A percentile compares a stretch with the other conserved stretches of the same genome.
Evolutionary conservation across 2,329 filamentous ascomycete species (phyloP).

Genomic region (Cytospora paraplurivora): DNA sequence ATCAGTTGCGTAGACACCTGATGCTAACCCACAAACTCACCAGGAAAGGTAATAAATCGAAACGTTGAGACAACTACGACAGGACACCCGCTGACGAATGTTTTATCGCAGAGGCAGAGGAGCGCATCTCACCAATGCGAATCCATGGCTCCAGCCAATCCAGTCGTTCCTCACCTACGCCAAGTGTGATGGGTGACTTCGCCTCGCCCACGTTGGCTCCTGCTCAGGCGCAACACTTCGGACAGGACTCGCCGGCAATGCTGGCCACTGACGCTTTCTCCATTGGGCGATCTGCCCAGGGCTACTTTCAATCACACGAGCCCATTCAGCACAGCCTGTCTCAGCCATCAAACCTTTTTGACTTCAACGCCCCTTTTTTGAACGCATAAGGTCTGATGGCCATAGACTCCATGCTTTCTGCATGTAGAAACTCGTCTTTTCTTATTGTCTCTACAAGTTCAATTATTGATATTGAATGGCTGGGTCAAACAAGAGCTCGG

Average conservation of each 20-base stretch:
- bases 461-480: background rate
- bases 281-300: background rate
- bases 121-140: conserved; percentile 4
- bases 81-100: background rate
- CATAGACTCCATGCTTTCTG: background rate
- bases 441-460: background rate
- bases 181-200: background rate
- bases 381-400: background rate
- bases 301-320: background rate
- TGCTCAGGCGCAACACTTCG: background rate
- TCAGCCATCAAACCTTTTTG: background rate
- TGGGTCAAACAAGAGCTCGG: background rate
- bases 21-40: conserved; percentile 32
- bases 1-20: conserved; percentile 61
- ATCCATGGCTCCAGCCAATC: background rate
- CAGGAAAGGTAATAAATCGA: conserved; percentile 32
- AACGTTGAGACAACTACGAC: conserved; percentile 9
- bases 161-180: background rate
- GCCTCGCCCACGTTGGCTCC: background rate
- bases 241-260: background rate
- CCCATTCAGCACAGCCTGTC: background rate
- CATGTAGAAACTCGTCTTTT: background rate
- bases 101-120: background rate
- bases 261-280: background rate
- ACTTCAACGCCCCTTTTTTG: background rate